A percentile compares a stretch with the other conserved stretches of the same genome.
phyloP scores from a whole-genome alignment of 306 rosid genomes.

The Crataegus laevigata region DNA sequence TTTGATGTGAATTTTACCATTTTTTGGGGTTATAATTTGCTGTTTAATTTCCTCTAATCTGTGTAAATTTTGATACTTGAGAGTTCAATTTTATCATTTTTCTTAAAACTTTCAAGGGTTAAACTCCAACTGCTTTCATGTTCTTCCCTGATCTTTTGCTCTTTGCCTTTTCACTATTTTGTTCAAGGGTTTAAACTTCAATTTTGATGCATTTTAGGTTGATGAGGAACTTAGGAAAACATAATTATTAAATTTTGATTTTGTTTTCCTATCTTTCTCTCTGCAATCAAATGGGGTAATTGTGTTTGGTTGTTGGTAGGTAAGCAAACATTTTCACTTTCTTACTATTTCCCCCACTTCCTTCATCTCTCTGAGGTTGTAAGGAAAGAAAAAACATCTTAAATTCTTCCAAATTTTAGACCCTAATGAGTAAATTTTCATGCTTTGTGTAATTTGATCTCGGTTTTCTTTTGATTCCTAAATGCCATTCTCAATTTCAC shows the following conservation, averaged over 20 bases:
- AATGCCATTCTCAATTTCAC: background rate
- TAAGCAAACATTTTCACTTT: conserved; percentile 22
- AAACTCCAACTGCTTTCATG: background rate
- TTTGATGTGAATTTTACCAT: background rate
- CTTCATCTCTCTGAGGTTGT: background rate
- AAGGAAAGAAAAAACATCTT: background rate
- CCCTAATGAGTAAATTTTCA: background rate
- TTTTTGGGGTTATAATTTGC: background rate
- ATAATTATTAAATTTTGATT: background rate
- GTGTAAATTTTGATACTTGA: background rate
- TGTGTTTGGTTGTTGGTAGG: conserved; percentile 60
- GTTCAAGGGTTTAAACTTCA: background rate
- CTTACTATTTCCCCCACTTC: background rate
- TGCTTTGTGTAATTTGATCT: background rate
- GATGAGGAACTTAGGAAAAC: background rate
- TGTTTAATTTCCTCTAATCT: background rate
- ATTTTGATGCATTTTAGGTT: conserved; percentile 4
- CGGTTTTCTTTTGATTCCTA: background rate
- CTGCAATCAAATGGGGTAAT: conserved; percentile 25
- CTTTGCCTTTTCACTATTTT: background rate
- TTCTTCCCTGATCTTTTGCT: background rate
- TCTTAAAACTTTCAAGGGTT: background rate
- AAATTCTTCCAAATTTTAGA: background rate
- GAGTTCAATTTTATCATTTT: background rate
- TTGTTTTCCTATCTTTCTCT: conserved; percentile 21